Percentiles rank a stretch among this genome's conserved stretches.
These are phyloP conservation scores for Annulohypoxylon bovei DNA, from an alignment of 495 filamentous ascomycete species.

Conservation along the genomic window DNA sequence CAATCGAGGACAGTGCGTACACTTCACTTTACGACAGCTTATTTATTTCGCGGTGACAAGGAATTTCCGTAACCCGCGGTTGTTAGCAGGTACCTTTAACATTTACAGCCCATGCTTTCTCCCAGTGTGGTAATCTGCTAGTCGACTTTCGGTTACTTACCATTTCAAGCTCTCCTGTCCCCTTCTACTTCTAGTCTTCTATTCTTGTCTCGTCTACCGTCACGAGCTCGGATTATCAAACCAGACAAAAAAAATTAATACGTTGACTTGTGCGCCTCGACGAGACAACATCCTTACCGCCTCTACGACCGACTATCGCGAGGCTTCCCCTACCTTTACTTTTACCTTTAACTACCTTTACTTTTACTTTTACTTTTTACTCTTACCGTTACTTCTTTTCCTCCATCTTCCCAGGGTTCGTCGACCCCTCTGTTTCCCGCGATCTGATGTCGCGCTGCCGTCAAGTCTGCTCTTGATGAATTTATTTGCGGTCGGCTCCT, in stretches of 20 bases:
- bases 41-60: neutral
- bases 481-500: constrained; percentile 30
- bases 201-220: neutral
- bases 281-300: constrained; percentile 1
- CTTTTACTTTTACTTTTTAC: neutral
- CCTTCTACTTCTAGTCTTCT: neutral
- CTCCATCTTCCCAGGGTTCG: neutral
- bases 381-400: neutral
- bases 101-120: neutral
- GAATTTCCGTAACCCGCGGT: neutral
- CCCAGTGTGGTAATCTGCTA: neutral
- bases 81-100: too few relatives aligned
- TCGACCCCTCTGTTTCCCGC: constrained; percentile 9
- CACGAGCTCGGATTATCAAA: neutral
- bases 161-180: neutral
- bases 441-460: constrained; percentile 33
- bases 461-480: constrained; percentile 34
- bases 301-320: neutral
- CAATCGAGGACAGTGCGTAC: neutral
- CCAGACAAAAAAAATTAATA: neutral
- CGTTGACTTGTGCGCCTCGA: neutral
- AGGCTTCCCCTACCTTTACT: neutral
- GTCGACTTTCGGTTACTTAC: neutral
- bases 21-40: neutral
- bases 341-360: neutral